A percentile compares a stretch with the other conserved stretches of the same genome.
phyloP scores from a whole-genome alignment of 1,284 basidiomycete species.

The Malassezia slooffiae region DNA sequence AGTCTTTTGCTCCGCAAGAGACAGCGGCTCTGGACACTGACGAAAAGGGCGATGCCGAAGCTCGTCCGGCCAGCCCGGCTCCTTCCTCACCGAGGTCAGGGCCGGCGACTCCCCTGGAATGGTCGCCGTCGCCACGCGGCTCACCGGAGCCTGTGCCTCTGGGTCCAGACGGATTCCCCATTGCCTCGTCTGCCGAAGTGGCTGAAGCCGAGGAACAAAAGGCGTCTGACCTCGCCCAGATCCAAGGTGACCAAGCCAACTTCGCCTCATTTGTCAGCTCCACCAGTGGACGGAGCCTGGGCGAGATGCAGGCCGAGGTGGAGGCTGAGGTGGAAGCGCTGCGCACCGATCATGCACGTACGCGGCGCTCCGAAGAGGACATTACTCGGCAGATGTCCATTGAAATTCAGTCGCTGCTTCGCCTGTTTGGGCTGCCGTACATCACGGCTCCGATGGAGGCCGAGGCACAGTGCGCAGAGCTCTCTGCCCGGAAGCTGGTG shows the following conservation, averaged over 20 bases:
- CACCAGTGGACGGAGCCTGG: slow-evolving; percentile 53
- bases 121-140: slow-evolving; percentile 33
- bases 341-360: slow-evolving; percentile 70
- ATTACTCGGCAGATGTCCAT: slow-evolving; percentile 86
- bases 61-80: not conserved
- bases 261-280: slow-evolving; percentile 82
- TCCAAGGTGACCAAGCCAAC: slow-evolving; percentile 53
- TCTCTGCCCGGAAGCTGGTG: slow-evolving; percentile 71
- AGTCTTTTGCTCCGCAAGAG: no score
- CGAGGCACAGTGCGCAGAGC: slow-evolving; percentile 93
- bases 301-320: slow-evolving; percentile 67
- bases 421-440: slow-evolving; percentile 92
- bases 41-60: not conserved
- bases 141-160: slow-evolving; percentile 44
- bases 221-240: slow-evolving; percentile 26
- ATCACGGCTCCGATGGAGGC: slow-evolving; percentile 97
- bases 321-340: slow-evolving; percentile 77
- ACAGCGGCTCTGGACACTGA: no score
- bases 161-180: slow-evolving; percentile 53
- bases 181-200: slow-evolving; percentile 66
- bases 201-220: slow-evolving; percentile 60
- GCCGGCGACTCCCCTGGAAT: slow-evolving; percentile 19
- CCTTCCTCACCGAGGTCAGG: not conserved
- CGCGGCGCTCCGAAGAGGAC: slow-evolving; percentile 86
- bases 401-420: slow-evolving; percentile 75